Percentiles rank a stretch among this genome's conserved stretches.
Conservation (phyloP, 805 yeast species). For the Jamesozyma spencerorum region DNA sequence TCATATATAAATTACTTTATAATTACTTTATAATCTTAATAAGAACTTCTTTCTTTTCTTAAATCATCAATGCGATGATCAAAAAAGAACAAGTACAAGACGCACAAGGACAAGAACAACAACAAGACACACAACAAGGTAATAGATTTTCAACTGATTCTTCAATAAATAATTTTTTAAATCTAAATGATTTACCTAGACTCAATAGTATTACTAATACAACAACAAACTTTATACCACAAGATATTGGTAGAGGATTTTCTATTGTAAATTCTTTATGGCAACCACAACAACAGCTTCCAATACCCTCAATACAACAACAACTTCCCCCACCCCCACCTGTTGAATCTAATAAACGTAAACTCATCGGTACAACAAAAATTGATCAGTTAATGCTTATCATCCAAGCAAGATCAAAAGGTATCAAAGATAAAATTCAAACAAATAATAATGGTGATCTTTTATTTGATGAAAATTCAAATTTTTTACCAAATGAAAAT, state of each 20-base stretch:
- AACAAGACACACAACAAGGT: no score
- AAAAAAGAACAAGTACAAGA: constrained; percentile 1
- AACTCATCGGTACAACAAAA: constrained; percentile 75
- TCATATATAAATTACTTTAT: no score
- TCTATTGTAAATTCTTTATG: constrained; percentile 26
- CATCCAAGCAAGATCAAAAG: constrained; percentile 78
- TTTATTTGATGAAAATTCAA: constrained; percentile 40
- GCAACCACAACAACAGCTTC: constrained; percentile 10
- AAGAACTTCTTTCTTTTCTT: no score
- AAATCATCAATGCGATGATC: no score
- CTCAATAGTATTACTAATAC: constrained; percentile 1
- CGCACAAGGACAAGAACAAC: constrained; percentile 6
- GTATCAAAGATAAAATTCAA: constrained; percentile 53
- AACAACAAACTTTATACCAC: constrained; percentile 2
- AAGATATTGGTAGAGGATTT: constrained; percentile 22
- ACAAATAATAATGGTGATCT: constrained; percentile 65
- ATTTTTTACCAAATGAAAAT: constrained; percentile 47
- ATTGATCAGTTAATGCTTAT: constrained; percentile 87
- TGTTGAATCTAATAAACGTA: constrained; percentile 27
- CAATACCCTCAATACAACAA: background rate
- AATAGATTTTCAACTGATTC: constrained; percentile 19
- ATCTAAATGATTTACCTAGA: constrained; percentile 14
- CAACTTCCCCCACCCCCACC: background rate
- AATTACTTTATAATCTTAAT: no score
- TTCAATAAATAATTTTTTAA: constrained; percentile 20